Percentiles rank a stretch among this genome's conserved stretches.
Evolutionary conservation across 257 asterid genomes (phyloP).

Genomic region (Leptodermis oblonga): DNA sequence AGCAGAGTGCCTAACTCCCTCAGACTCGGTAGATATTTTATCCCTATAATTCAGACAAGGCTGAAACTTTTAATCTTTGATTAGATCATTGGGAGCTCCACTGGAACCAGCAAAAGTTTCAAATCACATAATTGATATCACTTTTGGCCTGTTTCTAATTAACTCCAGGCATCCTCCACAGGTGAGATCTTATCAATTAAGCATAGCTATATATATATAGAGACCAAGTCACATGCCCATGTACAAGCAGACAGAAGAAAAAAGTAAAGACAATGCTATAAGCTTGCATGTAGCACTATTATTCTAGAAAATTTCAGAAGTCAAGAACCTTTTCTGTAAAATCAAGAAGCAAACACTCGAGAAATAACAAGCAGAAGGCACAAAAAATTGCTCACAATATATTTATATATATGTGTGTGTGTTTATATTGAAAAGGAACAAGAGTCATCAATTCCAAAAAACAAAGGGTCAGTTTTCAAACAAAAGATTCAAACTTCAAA

Average conservation of each 20-base stretch:
- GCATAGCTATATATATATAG: too few species aligned
- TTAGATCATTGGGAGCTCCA: constrained; percentile 6
- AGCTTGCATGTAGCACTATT: too few species aligned
- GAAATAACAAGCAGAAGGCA: not conserved
- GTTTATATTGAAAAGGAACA: too few species aligned
- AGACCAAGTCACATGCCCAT: not conserved
- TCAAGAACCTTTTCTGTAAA: too few species aligned
- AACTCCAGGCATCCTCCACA: too few species aligned
- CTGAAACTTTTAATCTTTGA: not conserved
- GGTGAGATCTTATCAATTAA: too few species aligned
- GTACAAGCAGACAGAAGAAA: not conserved
- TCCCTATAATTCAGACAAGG: constrained; percentile 8
- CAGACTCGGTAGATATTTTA: not conserved
- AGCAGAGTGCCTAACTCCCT: not conserved
- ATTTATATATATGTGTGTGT: not conserved
- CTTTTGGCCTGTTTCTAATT: not conserved
- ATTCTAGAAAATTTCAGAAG: not conserved
- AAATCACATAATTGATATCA: too few species aligned
- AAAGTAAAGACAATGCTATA: too few species aligned
- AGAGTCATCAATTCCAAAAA: not conserved
- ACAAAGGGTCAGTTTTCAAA: not conserved
- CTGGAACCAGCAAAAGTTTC: not conserved
- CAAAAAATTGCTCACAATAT: too few species aligned
- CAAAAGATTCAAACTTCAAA: not conserved
- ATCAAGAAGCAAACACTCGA: not conserved